Evolutionary conservation across 2,329 filamentous ascomycete species (phyloP).

Genomic region (Fusarium buxicola): DNA sequence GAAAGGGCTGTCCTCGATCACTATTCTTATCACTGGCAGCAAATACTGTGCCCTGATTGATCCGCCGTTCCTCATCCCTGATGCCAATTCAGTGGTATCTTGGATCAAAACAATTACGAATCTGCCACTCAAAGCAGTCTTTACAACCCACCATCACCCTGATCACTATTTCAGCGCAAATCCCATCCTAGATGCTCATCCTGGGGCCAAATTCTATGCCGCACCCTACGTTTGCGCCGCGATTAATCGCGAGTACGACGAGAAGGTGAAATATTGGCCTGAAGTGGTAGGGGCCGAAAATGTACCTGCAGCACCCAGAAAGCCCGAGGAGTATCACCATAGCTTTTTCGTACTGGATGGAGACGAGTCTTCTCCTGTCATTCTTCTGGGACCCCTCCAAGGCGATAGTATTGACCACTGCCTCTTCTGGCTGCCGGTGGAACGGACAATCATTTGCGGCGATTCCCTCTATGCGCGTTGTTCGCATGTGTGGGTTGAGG

Average conservation of each 20-base stretch:
- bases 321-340: background rate
- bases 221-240: background rate
- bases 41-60: background rate
- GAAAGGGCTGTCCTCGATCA: background rate
- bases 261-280: background rate
- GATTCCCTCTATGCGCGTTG: background rate
- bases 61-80: background rate
- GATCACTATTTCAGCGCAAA: slow-evolving; percentile 14
- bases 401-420: background rate
- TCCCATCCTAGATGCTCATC: background rate
- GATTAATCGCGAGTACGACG: background rate
- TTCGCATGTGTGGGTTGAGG: background rate
- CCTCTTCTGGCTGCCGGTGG: background rate
- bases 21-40: background rate
- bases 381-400: background rate
- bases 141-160: slow-evolving; percentile 13
- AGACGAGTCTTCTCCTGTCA: background rate
- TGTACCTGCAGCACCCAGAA: background rate
- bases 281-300: background rate
- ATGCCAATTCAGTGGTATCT: background rate
- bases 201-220: background rate
- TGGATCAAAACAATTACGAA: background rate
- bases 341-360: background rate
- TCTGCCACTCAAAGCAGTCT: slow-evolving; percentile 5
- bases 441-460: background rate